phyloP scores from a whole-genome alignment of 139 green algal species.

The Yamagishiella unicocca region DNA sequence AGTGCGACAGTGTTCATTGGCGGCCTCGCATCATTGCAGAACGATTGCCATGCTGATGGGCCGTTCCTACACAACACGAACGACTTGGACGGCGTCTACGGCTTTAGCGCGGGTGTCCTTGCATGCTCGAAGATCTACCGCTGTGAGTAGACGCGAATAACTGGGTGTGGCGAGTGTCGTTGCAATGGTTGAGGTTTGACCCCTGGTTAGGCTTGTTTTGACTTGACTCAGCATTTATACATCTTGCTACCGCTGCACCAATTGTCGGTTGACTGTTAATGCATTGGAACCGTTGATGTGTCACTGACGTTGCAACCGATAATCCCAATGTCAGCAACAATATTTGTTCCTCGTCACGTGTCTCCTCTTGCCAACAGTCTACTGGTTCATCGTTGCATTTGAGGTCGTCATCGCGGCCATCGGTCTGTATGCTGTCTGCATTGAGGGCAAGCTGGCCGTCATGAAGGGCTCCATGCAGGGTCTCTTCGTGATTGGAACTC shows the following conservation, averaged over 20 bases:
- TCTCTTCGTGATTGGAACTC: conserved; percentile 27
- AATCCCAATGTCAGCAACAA: background rate
- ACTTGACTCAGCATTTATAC: too few relatives aligned
- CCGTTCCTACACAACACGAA: background rate
- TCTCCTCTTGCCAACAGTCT: conserved; percentile 6
- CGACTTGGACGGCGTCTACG: background rate
- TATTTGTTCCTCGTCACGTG: background rate
- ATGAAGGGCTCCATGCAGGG: conserved; percentile 1
- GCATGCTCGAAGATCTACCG: conserved; percentile 31
- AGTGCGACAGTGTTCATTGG: background rate
- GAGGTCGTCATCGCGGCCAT: conserved; percentile 1
- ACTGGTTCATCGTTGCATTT: conserved; percentile 31
- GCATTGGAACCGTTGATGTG: too few relatives aligned
- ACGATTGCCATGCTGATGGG: conserved; percentile 17
- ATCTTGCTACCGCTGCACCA: background rate
- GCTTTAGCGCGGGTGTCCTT: background rate
- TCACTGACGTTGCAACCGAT: too few relatives aligned
- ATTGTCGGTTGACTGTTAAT: too few relatives aligned
- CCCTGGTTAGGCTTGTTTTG: too few relatives aligned
- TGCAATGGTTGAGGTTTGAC: too few relatives aligned
- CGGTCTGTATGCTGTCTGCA: background rate
- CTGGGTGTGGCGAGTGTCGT: too few relatives aligned
- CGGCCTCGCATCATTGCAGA: background rate
- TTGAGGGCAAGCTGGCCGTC: background rate
- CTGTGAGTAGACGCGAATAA: conserved; percentile 21